These are phyloP conservation scores for Podospora sp. DNA, from an alignment of 495 filamentous ascomycete genomes.

Conservation along the genomic window DNA sequence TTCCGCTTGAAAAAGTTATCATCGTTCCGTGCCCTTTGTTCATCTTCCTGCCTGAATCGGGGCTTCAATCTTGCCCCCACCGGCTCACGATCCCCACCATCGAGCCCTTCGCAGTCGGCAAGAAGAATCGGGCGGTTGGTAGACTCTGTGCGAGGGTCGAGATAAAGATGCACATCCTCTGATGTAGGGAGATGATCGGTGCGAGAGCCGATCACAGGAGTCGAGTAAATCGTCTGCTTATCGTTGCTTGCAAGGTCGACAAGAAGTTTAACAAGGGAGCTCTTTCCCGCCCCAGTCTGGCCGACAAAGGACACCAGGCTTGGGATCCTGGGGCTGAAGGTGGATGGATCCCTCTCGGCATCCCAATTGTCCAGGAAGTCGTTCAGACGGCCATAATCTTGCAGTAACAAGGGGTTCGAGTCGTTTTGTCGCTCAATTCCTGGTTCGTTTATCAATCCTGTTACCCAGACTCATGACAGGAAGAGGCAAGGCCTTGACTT, in stretches of 20 bases:
- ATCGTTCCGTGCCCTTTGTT: not conserved
- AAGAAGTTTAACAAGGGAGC: slow-evolving; percentile 12
- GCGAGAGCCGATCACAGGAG: slow-evolving; percentile 5
- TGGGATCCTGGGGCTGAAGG: not conserved
- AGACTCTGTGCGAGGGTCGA: slow-evolving; percentile 7
- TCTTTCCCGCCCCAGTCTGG: slow-evolving; percentile 14
- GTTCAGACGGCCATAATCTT: slow-evolving; percentile 13
- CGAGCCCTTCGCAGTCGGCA: slow-evolving; percentile 16
- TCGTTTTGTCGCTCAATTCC: slow-evolving; percentile 12
- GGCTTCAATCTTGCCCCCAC: not conserved
- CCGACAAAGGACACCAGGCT: slow-evolving; percentile 16
- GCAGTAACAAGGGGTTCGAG: slow-evolving; percentile 7
- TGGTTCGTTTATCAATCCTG: not conserved
- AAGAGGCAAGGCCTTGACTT: not conserved
- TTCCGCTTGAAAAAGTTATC: slow-evolving; percentile 9
- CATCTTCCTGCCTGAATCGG: slow-evolving; percentile 2
- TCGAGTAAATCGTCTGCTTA: slow-evolving; percentile 7
- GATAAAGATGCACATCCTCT: slow-evolving; percentile 17
- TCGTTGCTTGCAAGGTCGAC: slow-evolving; percentile 10
- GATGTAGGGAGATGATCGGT: slow-evolving; percentile 11
- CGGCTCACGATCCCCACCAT: slow-evolving; percentile 14
- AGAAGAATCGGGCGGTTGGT: slow-evolving; percentile 1
- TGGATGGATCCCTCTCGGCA: not conserved
- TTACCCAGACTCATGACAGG: not conserved
- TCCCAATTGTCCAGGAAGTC: slow-evolving; percentile 6